Conservation (phyloP, 176 grass and related monocot species). For the Aegilops speltoides region DNA sequence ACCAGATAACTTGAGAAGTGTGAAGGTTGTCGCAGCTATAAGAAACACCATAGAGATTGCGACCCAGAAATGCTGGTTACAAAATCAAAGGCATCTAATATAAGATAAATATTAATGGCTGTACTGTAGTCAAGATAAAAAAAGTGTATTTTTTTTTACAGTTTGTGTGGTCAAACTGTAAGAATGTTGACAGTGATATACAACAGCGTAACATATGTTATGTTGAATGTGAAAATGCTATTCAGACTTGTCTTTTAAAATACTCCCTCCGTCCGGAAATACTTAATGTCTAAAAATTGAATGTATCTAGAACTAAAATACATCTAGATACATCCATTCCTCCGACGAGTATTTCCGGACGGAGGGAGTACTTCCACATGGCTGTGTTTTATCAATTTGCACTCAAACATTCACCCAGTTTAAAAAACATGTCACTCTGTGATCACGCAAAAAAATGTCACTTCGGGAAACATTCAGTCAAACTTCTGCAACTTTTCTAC, state of each 20-base stretch:
- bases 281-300: too few relatives aligned
- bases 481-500: background rate
- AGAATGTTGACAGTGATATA: background rate
- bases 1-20: conserved; percentile 87
- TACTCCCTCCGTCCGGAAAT: too few relatives aligned
- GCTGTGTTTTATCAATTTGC: background rate
- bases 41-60: conserved; percentile 98
- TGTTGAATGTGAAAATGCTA: background rate
- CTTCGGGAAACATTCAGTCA: background rate
- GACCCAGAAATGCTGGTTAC: conserved; percentile 91
- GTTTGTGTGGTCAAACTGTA: background rate
- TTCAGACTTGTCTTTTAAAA: background rate
- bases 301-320: too few relatives aligned
- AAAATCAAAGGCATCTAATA: conserved; percentile 23
- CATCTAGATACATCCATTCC: too few relatives aligned
- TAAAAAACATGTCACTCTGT: background rate
- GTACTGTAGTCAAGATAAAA: conserved; percentile 4
- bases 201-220: background rate
- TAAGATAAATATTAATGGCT: conserved; percentile 26
- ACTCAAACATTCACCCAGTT: background rate
- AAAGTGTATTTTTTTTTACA: background rate
- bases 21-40: conserved; percentile 83
- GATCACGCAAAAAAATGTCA: background rate
- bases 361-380: background rate
- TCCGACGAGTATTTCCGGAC: too few relatives aligned